A percentile compares a stretch with the other conserved stretches of the same genome.
Evolutionary conservation across 306 rosid species (phyloP).

Genomic region (Argentina anserina): DNA sequence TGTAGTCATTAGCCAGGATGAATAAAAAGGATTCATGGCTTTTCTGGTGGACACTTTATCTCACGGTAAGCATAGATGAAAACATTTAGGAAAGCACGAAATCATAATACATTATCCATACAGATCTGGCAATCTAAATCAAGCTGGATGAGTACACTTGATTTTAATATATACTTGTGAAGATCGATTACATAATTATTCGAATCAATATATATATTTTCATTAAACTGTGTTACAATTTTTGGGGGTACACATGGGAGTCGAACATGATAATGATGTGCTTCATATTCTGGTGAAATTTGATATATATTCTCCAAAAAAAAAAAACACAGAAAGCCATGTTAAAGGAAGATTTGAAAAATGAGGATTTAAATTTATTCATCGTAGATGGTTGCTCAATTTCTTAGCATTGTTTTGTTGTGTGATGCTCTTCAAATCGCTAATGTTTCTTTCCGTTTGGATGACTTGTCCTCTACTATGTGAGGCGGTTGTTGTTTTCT

Average conservation of each 20-base stretch:
- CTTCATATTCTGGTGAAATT: no score
- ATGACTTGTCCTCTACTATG: not conserved
- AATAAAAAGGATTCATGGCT: conserved; percentile 98
- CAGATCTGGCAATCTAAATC: no score
- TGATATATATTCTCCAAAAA: no score
- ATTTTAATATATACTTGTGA: no score
- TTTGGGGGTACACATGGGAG: no score
- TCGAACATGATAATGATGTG: no score
- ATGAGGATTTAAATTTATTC: not conserved
- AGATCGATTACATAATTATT: no score
- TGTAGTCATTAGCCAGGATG: conserved; percentile 85
- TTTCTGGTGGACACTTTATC: conserved; percentile 96
- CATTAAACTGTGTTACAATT: no score
- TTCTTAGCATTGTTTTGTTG: not conserved
- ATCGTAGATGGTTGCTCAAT: not conserved
- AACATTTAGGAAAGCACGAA: no score
- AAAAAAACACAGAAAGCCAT: not conserved
- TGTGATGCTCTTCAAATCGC: not conserved
- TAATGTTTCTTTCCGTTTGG: not conserved
- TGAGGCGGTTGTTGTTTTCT: not conserved
- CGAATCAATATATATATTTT: no score
- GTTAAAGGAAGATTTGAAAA: not conserved
- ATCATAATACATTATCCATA: no score
- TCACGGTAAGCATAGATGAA: conserved; percentile 53
- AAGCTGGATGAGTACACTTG: no score